Percentiles rank a stretch among this genome's conserved stretches.
phyloP scores from a whole-genome alignment of 768 basidiomycete species.

The Agrocybe pediades region DNA sequence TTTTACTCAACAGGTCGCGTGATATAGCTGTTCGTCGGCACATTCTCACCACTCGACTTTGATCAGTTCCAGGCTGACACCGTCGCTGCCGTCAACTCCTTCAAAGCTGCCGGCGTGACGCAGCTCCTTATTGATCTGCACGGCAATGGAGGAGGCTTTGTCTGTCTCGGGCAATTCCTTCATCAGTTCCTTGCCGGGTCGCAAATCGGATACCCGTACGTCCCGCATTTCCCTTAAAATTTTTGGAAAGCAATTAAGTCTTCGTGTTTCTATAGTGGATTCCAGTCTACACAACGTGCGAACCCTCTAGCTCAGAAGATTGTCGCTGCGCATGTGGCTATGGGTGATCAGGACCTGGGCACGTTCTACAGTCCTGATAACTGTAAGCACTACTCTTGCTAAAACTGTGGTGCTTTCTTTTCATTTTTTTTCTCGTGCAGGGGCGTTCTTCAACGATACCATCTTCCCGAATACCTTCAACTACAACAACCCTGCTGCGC shows the following conservation, averaged over 20 bases:
- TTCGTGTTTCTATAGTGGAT: conserved; percentile 41
- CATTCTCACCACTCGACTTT: conserved; percentile 51
- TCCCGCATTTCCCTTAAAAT: conserved; percentile 1
- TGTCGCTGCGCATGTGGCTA: conserved; percentile 49
- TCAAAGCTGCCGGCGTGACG: conserved; percentile 49
- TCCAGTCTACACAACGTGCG: conserved; percentile 53
- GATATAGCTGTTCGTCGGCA: conserved; percentile 61
- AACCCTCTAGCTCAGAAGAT: conserved; percentile 64
- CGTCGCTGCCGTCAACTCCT: conserved; percentile 42
- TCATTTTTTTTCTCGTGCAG: conserved; percentile 23
- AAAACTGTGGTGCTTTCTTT: background rate
- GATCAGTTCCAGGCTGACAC: conserved; percentile 53
- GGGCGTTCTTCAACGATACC: conserved; percentile 50
- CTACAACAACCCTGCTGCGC: conserved; percentile 44
- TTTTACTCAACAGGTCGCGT: too few relatives aligned
- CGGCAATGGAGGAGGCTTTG: conserved; percentile 65
- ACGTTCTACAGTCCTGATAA: conserved; percentile 54
- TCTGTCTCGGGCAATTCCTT: conserved; percentile 64
- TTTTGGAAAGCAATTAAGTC: background rate
- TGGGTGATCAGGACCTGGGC: conserved; percentile 34
- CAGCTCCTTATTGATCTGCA: conserved; percentile 59
- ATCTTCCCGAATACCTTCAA: conserved; percentile 38
- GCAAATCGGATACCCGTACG: conserved; percentile 52
- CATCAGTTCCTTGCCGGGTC: conserved; percentile 57
- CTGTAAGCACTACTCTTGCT: conserved; percentile 36